Evolutionary conservation across 2,329 filamentous ascomycete species (phyloP).

Genomic region (Emmonsiellopsis sp.): DNA sequence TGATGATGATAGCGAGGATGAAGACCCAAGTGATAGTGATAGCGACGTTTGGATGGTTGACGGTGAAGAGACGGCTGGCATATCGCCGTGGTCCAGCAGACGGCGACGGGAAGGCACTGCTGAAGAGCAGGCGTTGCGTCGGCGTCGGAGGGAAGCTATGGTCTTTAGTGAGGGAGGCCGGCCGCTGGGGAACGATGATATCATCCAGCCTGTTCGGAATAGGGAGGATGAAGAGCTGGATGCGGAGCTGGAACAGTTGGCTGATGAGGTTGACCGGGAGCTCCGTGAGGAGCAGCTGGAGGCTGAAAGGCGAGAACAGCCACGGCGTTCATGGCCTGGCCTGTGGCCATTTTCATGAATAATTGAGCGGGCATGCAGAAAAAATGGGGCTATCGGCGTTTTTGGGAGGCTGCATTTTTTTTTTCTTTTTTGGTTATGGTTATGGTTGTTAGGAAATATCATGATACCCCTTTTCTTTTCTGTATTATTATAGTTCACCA

Average conservation of each 20-base stretch:
- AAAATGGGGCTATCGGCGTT: background rate
- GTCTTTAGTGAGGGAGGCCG: conserved; percentile 80
- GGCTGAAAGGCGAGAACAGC: conserved; percentile 3
- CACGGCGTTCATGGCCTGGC: conserved; percentile 2
- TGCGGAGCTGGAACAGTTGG: conserved; percentile 9
- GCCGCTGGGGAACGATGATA: conserved; percentile 64
- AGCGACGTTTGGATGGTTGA: conserved; percentile 43
- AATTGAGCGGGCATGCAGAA: background rate
- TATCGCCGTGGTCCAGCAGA: conserved; percentile 24
- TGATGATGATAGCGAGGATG: conserved; percentile 37
- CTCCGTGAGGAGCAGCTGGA: conserved; percentile 4
- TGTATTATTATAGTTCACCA: background rate
- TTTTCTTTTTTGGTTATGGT: background rate
- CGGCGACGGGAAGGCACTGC: conserved; percentile 24
- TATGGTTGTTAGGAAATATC: background rate
- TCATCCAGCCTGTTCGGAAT: conserved; percentile 53
- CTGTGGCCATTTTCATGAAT: conserved; percentile 7
- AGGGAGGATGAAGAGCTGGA: conserved; percentile 12
- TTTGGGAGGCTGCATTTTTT: background rate
- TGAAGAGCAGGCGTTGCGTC: conserved; percentile 60
- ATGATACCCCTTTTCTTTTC: conserved; percentile 1
- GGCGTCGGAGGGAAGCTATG: conserved; percentile 77
- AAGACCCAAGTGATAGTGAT: conserved; percentile 32
- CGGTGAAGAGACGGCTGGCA: conserved; percentile 44
- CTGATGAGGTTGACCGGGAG: conserved; percentile 8